A percentile compares a stretch with the other conserved stretches of the same genome.
Evolutionary conservation across 1,284 basidiomycete genomes (phyloP).

Genomic region (Coniophora puteana): DNA sequence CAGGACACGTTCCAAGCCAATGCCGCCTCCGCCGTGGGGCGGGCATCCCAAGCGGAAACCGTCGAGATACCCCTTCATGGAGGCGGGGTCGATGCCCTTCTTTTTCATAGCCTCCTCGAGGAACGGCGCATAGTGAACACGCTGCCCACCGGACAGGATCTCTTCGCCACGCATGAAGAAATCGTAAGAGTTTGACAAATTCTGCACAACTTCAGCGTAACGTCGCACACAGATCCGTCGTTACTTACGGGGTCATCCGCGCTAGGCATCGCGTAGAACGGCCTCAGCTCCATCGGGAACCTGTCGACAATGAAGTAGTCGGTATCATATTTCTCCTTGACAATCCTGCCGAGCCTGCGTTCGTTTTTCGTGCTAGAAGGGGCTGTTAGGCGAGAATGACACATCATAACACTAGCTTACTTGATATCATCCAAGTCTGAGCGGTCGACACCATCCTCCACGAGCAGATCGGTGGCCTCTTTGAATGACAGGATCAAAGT

Average conservation of each 20-base stretch:
- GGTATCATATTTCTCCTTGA: constrained; percentile 91
- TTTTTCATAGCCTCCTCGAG: constrained; percentile 82
- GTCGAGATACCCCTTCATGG: constrained; percentile 90
- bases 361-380: constrained; percentile 81
- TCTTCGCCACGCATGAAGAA: constrained; percentile 99
- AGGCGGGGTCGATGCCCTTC: constrained; percentile 80
- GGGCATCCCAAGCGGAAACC: constrained; percentile 93
- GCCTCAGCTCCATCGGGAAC: constrained; percentile 89
- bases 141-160: constrained; percentile 96
- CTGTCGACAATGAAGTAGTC: constrained; percentile 99
- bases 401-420: constrained; percentile 37
- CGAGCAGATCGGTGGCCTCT: constrained; percentile 86
- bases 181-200: constrained; percentile 97
- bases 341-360: constrained; percentile 84
- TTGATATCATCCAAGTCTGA: constrained; percentile 84
- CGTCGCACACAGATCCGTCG: constrained; percentile 5
- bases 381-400: constrained; percentile 8
- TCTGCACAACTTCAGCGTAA: constrained; percentile 36
- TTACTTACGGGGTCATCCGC: constrained; percentile 74
- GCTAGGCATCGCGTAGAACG: constrained; percentile 99
- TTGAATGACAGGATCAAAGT: constrained; percentile 83
- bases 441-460: constrained; percentile 76
- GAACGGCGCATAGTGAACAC: constrained; percentile 88
- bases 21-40: constrained; percentile 84
- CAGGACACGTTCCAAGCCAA: constrained; percentile 91